These are phyloP conservation scores for Aspergillus jensenii DNA, from an alignment of 2,329 filamentous ascomycete species.

Conservation along the genomic window DNA sequence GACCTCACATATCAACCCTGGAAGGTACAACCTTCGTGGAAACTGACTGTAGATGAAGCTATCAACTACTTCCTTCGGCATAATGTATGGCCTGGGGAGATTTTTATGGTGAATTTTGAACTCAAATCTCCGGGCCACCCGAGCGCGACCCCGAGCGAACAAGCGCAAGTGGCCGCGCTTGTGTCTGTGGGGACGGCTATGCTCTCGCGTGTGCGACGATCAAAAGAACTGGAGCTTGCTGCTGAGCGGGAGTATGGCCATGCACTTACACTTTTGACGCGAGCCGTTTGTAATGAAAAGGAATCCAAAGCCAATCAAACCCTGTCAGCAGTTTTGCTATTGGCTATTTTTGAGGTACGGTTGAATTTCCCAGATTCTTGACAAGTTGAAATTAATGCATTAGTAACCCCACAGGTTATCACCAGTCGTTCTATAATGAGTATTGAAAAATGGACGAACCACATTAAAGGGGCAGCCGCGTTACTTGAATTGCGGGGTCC, in stretches of 20 bases:
- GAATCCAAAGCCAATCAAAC: conserved; percentile 44
- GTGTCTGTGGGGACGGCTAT: conserved; percentile 60
- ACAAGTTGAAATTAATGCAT: conserved; percentile 4
- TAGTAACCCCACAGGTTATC: conserved; percentile 28
- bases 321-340: conserved; percentile 56
- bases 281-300: conserved; percentile 31
- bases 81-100: conserved; percentile 31
- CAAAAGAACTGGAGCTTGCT: conserved; percentile 46
- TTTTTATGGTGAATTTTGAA: conserved; percentile 27
- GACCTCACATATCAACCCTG: conserved; percentile 10
- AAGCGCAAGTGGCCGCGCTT: conserved; percentile 49
- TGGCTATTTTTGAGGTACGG: conserved; percentile 62
- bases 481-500: conserved; percentile 50
- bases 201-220: conserved; percentile 54
- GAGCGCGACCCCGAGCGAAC: conserved; percentile 24
- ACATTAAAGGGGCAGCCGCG: conserved; percentile 61
- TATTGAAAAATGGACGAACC: conserved; percentile 55
- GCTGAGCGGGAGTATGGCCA: conserved; percentile 56
- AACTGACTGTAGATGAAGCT: conserved; percentile 32
- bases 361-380: background rate
- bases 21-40: conserved; percentile 25
- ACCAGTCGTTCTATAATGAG: conserved; percentile 46
- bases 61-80: conserved; percentile 37
- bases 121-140: conserved; percentile 21
- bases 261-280: conserved; percentile 49